These are phyloP conservation scores for Xerocomus brunneocitrinus DNA, from an alignment of 768 basidiomycete genomes.

Conservation along the genomic window DNA sequence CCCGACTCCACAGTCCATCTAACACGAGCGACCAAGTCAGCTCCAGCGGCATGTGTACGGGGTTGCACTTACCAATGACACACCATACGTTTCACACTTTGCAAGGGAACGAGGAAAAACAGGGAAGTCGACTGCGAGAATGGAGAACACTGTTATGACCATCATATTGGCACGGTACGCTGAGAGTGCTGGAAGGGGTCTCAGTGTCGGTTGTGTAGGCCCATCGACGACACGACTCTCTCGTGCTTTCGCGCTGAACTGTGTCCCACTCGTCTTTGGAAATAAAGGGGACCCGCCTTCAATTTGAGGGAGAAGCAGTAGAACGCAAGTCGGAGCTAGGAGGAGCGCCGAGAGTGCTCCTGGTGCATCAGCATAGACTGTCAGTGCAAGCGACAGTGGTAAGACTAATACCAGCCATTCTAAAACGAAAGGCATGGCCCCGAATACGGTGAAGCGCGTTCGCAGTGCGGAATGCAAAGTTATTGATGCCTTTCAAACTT, in stretches of 20 bases:
- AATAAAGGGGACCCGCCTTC: constrained; percentile 50
- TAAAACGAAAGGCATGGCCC: constrained; percentile 34
- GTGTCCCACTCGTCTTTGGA: constrained; percentile 29
- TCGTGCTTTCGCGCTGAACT: neutral
- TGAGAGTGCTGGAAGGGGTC: constrained; percentile 72
- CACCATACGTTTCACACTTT: constrained; percentile 93
- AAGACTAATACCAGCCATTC: constrained; percentile 67
- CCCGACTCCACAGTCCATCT: constrained; percentile 99
- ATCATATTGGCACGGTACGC: constrained; percentile 94
- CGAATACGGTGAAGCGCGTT: constrained; percentile 42
- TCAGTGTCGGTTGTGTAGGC: constrained; percentile 6
- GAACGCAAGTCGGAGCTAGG: constrained; percentile 39
- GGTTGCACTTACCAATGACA: constrained; percentile 68
- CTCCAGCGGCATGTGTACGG: neutral
- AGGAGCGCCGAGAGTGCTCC: constrained; percentile 47
- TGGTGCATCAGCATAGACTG: constrained; percentile 62
- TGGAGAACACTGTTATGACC: constrained; percentile 83
- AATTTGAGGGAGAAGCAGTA: constrained; percentile 41
- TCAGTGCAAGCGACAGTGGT: constrained; percentile 81
- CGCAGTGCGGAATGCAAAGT: constrained; percentile 59
- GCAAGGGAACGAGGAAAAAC: constrained; percentile 85
- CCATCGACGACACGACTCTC: neutral
- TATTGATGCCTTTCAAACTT: constrained; percentile 57
- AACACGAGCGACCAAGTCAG: constrained; percentile 1
- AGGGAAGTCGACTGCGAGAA: constrained; percentile 93